Percentiles rank a stretch among this genome's conserved stretches.
These are phyloP conservation scores for Aquilaria yunnanensis DNA, from an alignment of 345 rosid genomes.

Conservation along the genomic window DNA sequence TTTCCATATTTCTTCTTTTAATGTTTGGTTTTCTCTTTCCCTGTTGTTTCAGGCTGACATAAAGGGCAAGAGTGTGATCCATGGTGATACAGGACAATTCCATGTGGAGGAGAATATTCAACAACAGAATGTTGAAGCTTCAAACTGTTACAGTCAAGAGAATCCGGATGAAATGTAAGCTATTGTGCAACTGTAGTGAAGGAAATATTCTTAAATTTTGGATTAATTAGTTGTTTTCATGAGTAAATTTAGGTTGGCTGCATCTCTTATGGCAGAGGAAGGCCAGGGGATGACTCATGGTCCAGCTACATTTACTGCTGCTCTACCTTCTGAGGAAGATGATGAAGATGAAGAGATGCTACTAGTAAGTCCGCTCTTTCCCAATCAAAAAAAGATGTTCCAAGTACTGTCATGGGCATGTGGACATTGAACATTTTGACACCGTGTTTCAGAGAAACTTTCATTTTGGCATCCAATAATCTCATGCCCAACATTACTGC, in stretches of 20 bases:
- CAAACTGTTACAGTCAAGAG: constrained; percentile 27
- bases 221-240: constrained; percentile 9
- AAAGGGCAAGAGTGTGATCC: constrained; percentile 12
- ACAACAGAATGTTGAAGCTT: constrained; percentile 8
- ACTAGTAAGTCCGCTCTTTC: constrained; percentile 7
- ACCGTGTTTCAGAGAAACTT: too few species aligned
- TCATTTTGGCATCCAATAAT: too few species aligned
- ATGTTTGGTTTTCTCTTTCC: background rate
- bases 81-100: constrained; percentile 12
- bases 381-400: too few species aligned
- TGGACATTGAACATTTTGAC: too few species aligned
- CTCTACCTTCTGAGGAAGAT: constrained; percentile 26
- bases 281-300: constrained; percentile 14
- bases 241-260: constrained; percentile 44
- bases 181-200: constrained; percentile 3
- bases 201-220: background rate
- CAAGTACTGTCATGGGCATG: too few species aligned
- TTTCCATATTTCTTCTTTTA: constrained; percentile 3
- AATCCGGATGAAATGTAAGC: constrained; percentile 53
- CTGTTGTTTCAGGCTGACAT: constrained; percentile 3
- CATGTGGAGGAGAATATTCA: constrained; percentile 12
- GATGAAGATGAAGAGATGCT: constrained; percentile 43
- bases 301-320: constrained; percentile 32
- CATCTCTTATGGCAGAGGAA: constrained; percentile 40
- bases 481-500: too few species aligned